Percentiles rank a stretch among this genome's conserved stretches.
Evolutionary conservation across 2,329 filamentous ascomycete species (phyloP).

Genomic region (Nothomitra cinnamomea): DNA sequence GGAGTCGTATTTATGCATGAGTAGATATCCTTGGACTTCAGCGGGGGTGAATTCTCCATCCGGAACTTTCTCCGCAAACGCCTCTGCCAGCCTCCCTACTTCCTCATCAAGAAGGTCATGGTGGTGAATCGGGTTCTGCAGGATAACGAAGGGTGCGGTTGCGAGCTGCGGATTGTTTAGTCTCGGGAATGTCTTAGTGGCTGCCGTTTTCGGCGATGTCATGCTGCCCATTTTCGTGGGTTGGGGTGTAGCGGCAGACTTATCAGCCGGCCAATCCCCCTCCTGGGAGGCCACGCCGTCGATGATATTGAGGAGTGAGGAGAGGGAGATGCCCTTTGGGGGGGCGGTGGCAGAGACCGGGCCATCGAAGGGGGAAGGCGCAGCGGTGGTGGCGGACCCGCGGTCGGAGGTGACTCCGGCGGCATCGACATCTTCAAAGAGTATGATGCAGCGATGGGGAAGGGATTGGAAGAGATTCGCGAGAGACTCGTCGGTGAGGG

Average conservation of each 20-base stretch:
- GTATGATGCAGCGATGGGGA: slow-evolving; percentile 51
- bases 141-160: not conserved
- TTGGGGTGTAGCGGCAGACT: too few species aligned
- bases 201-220: too few species aligned
- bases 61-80: slow-evolving; percentile 38
- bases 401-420: slow-evolving; percentile 47
- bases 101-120: slow-evolving; percentile 16
- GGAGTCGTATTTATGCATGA: slow-evolving; percentile 44
- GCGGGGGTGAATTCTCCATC: slow-evolving; percentile 38
- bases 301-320: slow-evolving; percentile 66
- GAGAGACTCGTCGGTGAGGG: slow-evolving; percentile 49
- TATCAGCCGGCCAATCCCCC: slow-evolving; percentile 25
- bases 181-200: too few species aligned
- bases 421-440: slow-evolving; percentile 62
- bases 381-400: slow-evolving; percentile 9
- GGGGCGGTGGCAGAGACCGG: too few species aligned
- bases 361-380: slow-evolving; percentile 16
- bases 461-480: slow-evolving; percentile 47
- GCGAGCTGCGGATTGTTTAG: not conserved
- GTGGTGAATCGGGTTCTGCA: not conserved
- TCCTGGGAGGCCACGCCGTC: slow-evolving; percentile 69
- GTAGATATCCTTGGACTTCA: slow-evolving; percentile 46
- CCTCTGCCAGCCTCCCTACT: slow-evolving; percentile 26
- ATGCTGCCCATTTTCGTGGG: slow-evolving; percentile 8
- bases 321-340: slow-evolving; percentile 46